phyloP scores from a whole-genome alignment of 176 grass and related monocot genomes.

The Oryza glumipatula region DNA sequence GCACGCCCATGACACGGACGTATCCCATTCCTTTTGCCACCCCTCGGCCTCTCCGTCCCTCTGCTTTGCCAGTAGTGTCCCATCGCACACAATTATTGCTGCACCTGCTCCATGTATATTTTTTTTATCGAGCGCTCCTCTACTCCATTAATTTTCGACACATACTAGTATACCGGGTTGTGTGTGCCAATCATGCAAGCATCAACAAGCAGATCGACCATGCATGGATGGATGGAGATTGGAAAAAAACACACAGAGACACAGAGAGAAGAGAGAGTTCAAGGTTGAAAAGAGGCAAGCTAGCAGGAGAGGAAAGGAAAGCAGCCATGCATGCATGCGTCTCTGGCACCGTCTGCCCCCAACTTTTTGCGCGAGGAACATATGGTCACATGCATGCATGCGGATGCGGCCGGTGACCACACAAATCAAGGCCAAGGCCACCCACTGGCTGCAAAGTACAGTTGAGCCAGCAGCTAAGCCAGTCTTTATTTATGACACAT shows the following conservation, averaged over 20 bases:
- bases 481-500: constrained; percentile 37
- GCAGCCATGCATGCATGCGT: background rate
- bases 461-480: background rate
- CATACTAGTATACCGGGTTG: background rate
- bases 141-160: too few species aligned
- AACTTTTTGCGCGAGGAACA: constrained; percentile 49
- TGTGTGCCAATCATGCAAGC: constrained; percentile 30
- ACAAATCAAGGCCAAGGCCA: background rate
- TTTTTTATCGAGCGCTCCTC: too few species aligned
- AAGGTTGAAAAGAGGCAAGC: background rate
- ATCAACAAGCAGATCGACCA: background rate
- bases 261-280: too few species aligned
- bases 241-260: background rate
- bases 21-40: background rate
- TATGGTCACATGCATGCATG: constrained; percentile 44
- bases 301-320: background rate
- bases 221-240: background rate
- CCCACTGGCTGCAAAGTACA: constrained; percentile 35
- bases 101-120: background rate
- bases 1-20: background rate
- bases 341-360: constrained; percentile 1
- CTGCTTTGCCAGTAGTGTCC: too few species aligned
- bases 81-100: background rate
- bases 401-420: background rate
- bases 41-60: background rate